Evolutionary conservation across 2,329 filamentous ascomycete genomes (phyloP).

Genomic region (Talaromyces rugulosus): DNA sequence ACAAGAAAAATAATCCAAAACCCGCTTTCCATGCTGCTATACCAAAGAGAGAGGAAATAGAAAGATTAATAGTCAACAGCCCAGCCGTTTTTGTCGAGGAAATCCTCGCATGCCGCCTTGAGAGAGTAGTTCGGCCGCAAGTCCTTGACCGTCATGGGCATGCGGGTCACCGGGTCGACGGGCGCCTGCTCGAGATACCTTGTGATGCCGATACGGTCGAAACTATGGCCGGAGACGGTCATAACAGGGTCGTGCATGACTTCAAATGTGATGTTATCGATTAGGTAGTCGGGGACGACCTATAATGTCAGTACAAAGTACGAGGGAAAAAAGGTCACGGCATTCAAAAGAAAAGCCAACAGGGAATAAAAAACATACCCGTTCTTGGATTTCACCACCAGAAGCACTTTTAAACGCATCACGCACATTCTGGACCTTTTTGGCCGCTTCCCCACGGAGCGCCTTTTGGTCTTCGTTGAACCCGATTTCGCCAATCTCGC

Average conservation of each 20-base stretch:
- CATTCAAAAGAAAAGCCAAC: not conserved
- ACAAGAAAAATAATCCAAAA: not conserved
- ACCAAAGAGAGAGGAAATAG: not conserved
- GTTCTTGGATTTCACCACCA: conserved; percentile 38
- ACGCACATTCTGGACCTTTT: conserved; percentile 43
- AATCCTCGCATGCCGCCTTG: conserved; percentile 78
- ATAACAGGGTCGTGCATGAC: conserved; percentile 50
- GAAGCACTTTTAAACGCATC: conserved; percentile 40
- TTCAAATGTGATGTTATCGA: conserved; percentile 48
- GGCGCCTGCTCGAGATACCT: conserved; percentile 74
- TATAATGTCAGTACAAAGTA: conserved; percentile 15
- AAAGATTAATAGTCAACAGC: conserved; percentile 73
- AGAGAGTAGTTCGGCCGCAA: conserved; percentile 77
- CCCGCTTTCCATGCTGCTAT: not conserved
- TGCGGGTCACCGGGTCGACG: conserved; percentile 79
- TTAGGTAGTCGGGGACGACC: conserved; percentile 46
- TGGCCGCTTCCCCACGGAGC: conserved; percentile 48
- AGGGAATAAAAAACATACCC: conserved; percentile 28
- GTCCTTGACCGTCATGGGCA: conserved; percentile 64
- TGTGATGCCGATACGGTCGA: conserved; percentile 79
- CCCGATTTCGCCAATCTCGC: conserved; percentile 54
- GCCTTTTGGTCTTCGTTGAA: conserved; percentile 65
- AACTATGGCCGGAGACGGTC: conserved; percentile 77
- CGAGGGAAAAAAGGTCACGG: not conserved
- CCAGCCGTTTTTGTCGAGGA: conserved; percentile 83